Evolutionary conservation across 257 asterid genomes (phyloP).

Genomic region (Cordia subcordata): DNA sequence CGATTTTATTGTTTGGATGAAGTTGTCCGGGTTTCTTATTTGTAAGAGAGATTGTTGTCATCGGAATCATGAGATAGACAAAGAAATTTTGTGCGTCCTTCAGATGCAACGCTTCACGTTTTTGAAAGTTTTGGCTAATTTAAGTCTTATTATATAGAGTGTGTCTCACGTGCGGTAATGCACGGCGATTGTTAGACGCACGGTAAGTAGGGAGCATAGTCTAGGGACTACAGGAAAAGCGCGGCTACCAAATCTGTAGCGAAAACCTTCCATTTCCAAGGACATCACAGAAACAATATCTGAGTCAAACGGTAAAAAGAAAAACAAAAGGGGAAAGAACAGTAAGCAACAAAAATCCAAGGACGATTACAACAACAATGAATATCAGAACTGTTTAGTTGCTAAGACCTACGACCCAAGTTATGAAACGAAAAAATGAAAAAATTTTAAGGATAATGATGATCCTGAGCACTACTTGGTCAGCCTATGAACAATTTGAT

Average conservation of each 20-base stretch:
- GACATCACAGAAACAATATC: slow-evolving; percentile 9
- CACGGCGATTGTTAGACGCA: no score
- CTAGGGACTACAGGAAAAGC: slow-evolving; percentile 27
- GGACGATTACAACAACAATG: slow-evolving; percentile 8
- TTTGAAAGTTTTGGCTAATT: no score
- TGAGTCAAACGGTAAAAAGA: no score
- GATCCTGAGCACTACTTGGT: slow-evolving; percentile 35
- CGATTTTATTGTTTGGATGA: no score
- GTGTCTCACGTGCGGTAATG: no score
- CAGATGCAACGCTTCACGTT: no score
- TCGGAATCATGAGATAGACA: no score
- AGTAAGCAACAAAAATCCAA: not conserved
- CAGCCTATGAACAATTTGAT: slow-evolving; percentile 66
- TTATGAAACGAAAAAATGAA: slow-evolving; percentile 31
- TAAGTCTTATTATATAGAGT: no score
- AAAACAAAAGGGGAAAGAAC: slow-evolving; percentile 14
- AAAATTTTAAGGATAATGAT: slow-evolving; percentile 30
- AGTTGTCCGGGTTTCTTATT: no score
- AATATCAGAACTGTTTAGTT: slow-evolving; percentile 16
- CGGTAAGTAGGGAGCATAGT: no score
- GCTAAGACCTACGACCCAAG: slow-evolving; percentile 25
- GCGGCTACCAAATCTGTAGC: slow-evolving; percentile 12
- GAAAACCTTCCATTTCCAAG: slow-evolving; percentile 17
- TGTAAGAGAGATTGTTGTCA: no score
- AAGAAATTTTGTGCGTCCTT: no score